A percentile compares a stretch with the other conserved stretches of the same genome.
These are phyloP conservation scores for Sorghum bicolor DNA, from an alignment of 176 grass and related monocot species.

Conservation along the genomic window Sorghum_bicolor_NCBIv3 NC_012876.2:9154501-9155000, in stretches of 20 bases:
- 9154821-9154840: neutral
- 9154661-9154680: constrained; percentile 54
- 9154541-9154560: neutral
- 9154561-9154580: neutral
- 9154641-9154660: constrained; percentile 63
- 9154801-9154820: neutral
- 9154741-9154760: constrained; percentile 94
- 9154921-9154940: constrained; percentile 54
- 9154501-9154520: neutral
- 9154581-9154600: neutral
- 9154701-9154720: constrained; percentile 69
- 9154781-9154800: neutral
- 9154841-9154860: constrained; percentile 35
- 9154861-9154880: constrained; percentile 63
- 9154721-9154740: constrained; percentile 78
- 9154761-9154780: neutral
- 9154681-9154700: constrained; percentile 50
- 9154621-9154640: constrained; percentile 12
- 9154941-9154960: constrained; percentile 59
- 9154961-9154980: constrained; percentile 73
- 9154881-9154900: constrained; percentile 66
- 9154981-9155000: neutral
- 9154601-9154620: neutral
- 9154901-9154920: constrained; percentile 48
- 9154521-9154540: neutral